A percentile compares a stretch with the other conserved stretches of the same genome.
These are phyloP conservation scores for Pythium guiyangense DNA, from an alignment of 352 stramenopile species.

Conservation along the genomic window DNA sequence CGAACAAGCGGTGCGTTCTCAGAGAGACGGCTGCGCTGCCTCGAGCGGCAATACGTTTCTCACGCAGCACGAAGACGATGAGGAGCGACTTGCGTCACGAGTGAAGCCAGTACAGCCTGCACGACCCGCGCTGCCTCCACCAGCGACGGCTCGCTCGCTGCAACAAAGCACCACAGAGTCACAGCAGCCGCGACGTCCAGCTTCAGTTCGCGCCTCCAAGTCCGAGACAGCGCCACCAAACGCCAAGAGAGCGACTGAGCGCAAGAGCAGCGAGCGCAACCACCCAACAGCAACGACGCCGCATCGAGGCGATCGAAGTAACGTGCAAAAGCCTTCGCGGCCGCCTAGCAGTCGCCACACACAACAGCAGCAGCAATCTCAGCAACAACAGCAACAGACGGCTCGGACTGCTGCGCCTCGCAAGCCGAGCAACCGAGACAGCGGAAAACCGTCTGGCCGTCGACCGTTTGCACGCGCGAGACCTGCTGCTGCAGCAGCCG, in stretches of 20 bases:
- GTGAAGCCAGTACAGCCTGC: not conserved
- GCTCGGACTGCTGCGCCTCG: not conserved
- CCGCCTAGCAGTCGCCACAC: too few species aligned
- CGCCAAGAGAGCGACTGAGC: not conserved
- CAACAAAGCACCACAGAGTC: not conserved
- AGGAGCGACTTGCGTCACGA: slow-evolving; percentile 12
- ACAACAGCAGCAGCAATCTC: too few species aligned
- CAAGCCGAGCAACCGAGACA: slow-evolving; percentile 3
- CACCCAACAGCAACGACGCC: not conserved
- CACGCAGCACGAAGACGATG: slow-evolving; percentile 40
- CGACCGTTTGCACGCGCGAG: slow-evolving; percentile 3
- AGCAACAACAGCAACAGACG: not conserved
- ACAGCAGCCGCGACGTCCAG: slow-evolving; percentile 4
- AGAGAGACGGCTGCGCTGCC: not conserved
- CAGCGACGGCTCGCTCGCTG: not conserved
- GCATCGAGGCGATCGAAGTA: not conserved
- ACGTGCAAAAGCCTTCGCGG: slow-evolving; percentile 1
- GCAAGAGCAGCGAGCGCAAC: not conserved
- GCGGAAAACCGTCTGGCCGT: not conserved
- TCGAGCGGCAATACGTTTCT: slow-evolving; percentile 24
- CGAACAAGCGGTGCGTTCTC: not conserved
- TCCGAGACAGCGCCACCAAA: not conserved
- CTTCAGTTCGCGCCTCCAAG: slow-evolving; percentile 3
- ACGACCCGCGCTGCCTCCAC: not conserved
- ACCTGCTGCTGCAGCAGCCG: not conserved